These are phyloP conservation scores for Amauroascus niger DNA, from an alignment of 2,329 filamentous ascomycete genomes.

Conservation along the genomic window DNA sequence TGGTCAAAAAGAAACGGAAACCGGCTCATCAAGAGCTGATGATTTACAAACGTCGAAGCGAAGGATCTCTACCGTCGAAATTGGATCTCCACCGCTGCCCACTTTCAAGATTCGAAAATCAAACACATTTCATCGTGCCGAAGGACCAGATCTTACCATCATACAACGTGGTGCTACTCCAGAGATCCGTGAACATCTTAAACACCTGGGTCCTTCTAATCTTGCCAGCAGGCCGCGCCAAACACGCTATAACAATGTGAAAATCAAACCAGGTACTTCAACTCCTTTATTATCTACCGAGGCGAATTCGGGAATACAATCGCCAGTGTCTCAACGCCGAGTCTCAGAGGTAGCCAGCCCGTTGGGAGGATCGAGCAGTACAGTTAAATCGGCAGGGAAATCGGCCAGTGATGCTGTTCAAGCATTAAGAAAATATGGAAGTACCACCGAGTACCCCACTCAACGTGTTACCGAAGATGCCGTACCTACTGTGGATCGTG, in stretches of 20 bases:
- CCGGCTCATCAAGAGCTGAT: conserved; percentile 19
- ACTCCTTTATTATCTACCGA: background rate
- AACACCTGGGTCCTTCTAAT: conserved; percentile 56
- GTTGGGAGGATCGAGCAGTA: conserved; percentile 42
- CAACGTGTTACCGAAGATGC: conserved; percentile 14
- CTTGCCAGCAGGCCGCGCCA: conserved; percentile 50
- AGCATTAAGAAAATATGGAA: conserved; percentile 49
- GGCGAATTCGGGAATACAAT: conserved; percentile 2
- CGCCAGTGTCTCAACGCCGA: conserved; percentile 26
- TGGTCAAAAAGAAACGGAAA: background rate
- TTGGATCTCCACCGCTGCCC: conserved; percentile 30
- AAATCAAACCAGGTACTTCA: conserved; percentile 51
- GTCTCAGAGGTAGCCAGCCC: conserved; percentile 30
- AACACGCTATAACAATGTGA: conserved; percentile 54
- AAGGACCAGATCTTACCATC: conserved; percentile 23
- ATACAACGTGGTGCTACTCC: conserved; percentile 45
- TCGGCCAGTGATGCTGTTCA: conserved; percentile 58
- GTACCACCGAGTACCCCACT: conserved; percentile 26
- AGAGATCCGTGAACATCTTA: conserved; percentile 50
- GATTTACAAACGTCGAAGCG: conserved; percentile 22
- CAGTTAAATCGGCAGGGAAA: conserved; percentile 45
- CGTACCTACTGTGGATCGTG: background rate
- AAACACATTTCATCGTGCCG: conserved; percentile 24
- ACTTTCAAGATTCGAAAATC: conserved; percentile 34
- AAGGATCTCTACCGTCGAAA: conserved; percentile 24